Evolutionary conservation across 192 early-diverging fungal species (phyloP).

Genomic region (Neocallimastix lanati): DNA sequence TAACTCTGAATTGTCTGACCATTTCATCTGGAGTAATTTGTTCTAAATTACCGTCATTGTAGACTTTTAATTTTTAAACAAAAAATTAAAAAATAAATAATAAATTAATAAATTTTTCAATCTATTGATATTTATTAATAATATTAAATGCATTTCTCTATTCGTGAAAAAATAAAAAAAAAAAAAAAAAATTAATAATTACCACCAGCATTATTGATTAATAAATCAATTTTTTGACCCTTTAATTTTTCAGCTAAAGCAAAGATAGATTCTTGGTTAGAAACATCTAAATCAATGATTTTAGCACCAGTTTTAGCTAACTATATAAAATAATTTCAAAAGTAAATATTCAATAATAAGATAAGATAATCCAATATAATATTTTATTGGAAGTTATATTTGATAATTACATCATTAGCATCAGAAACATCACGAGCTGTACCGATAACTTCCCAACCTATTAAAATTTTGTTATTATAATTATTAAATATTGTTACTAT

Average conservation of each 20-base stretch:
- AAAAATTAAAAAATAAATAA: background rate
- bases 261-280: background rate
- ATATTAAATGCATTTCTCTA: too few species aligned
- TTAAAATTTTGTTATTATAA: too few species aligned
- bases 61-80: background rate
- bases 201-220: background rate
- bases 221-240: background rate
- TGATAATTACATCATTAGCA: background rate
- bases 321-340: background rate
- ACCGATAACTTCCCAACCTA: background rate
- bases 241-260: background rate
- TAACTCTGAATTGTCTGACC: conserved; percentile 2
- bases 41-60: background rate
- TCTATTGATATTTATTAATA: too few species aligned
- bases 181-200: background rate
- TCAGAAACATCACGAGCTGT: background rate
- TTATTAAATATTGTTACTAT: too few species aligned
- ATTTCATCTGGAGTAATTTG: background rate
- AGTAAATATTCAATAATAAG: too few species aligned
- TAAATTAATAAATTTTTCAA: too few species aligned
- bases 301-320: background rate
- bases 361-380: too few species aligned
- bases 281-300: background rate
- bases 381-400: too few species aligned
- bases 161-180: background rate